A percentile compares a stretch with the other conserved stretches of the same genome.
Evolutionary conservation across 1,284 basidiomycete species (phyloP).

Genomic region (Ganoderma leucocontextum): DNA sequence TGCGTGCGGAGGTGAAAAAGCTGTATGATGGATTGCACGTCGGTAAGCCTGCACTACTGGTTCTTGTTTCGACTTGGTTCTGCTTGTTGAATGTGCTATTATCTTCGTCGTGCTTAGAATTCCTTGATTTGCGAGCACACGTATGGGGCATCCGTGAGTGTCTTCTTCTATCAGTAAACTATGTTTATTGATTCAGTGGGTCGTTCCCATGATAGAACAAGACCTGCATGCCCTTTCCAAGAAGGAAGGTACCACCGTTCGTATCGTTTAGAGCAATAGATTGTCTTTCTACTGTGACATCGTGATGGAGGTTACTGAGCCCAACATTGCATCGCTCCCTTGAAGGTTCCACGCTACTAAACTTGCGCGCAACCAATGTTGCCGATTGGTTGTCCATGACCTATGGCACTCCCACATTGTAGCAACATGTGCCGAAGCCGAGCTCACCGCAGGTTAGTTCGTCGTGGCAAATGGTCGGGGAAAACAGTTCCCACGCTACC

Average conservation of each 20-base stretch:
- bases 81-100: neutral
- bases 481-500: neutral
- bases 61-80: neutral
- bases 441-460: neutral
- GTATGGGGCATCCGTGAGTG: conserved; percentile 87
- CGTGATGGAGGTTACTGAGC: neutral
- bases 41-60: conserved; percentile 53
- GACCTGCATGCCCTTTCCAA: conserved; percentile 79
- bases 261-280: conserved; percentile 42
- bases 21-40: conserved; percentile 82
- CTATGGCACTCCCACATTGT: neutral
- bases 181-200: neutral
- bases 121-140: conserved; percentile 78
- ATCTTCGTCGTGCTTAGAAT: conserved; percentile 55
- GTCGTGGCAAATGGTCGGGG: conserved; percentile 6
- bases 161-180: neutral
- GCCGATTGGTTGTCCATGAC: neutral
- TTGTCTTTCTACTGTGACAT: neutral
- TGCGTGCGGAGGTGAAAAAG: conserved; percentile 87
- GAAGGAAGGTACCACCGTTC: conserved; percentile 67
- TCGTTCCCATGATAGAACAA: conserved; percentile 63
- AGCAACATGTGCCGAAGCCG: neutral
- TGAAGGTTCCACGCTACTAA: neutral
- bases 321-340: neutral
- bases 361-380: conserved; percentile 1